Evolutionary conservation across 1,284 basidiomycete species (phyloP), one percentile per base, ranked within the genome.

Genomic region (Mycosarcoma mackinlayi): DNA sequence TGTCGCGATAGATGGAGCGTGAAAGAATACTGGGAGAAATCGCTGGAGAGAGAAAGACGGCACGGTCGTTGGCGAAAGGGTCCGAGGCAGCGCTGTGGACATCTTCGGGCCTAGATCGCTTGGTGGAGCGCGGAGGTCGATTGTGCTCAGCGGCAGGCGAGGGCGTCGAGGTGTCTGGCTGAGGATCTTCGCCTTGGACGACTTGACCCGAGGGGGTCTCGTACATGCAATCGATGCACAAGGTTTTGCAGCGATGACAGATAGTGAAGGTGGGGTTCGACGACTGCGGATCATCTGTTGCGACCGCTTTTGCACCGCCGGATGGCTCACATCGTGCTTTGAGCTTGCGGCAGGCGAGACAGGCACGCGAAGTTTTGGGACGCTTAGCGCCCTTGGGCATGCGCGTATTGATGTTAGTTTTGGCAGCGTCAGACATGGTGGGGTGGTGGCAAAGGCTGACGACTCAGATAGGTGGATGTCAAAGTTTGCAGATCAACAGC

Each of bases 361-460:
- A 71, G 46, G 67, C 67, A 11, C 67, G 57, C 24, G 58, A 65
- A 1, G 67, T 47, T 35, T 71, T 71, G n/a, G 67, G 67, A 28
- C 67, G 57, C 33, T 71, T 71, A 41, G 67, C 62, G 37, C 67
- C 67, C 48, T 71, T 71, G 39, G 67, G 67, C 67, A 71, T 71
- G 45, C 67, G 67, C 2, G 67, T 71, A 33, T 58, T 71, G 61
- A 71, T 34, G 46, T 44, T 60, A 13, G 61, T 35, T 33, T 54
- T 59, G 31, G 44, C 16, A 3, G 40, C 27, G 23, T 60, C 67
- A 1, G 61, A 39, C 67, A 70, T 70, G 52, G 21, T 52, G 48
- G 16, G 52, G 21, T 52, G 48, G 16, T 35, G 33, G 33, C 9
- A 35, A 38, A 19, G 18, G 35, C 14, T 48, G 45, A 16, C 6